Evolutionary conservation across 345 rosid species (phyloP).

Genomic region (Syzygium aqueum): DNA sequence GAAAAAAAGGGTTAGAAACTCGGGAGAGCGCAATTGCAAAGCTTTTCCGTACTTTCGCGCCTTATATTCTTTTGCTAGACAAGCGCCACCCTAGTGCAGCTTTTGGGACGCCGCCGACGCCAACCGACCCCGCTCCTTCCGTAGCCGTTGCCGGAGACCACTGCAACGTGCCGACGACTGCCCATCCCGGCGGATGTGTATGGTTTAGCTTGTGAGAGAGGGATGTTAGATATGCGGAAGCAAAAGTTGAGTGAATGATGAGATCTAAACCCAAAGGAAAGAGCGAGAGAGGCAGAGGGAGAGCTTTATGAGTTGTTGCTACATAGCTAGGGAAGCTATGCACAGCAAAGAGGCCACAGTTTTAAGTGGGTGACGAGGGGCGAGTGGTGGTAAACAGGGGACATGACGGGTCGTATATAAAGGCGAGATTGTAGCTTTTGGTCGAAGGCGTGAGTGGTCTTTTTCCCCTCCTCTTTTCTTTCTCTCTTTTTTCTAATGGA

Average conservation of each 20-base stretch:
- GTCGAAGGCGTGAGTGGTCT: conserved; percentile 11
- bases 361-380: neutral
- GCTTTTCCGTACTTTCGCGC: conserved; percentile 8
- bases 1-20: conserved; percentile 27
- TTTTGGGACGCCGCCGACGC: neutral
- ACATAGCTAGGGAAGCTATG: neutral
- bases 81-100: neutral
- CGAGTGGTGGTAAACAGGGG: conserved; percentile 7
- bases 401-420: conserved; percentile 49
- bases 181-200: neutral
- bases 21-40: conserved; percentile 79
- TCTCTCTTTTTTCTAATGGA: neutral
- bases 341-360: neutral
- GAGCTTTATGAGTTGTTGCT: neutral
- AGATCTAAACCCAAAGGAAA: neutral
- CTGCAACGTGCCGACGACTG: neutral
- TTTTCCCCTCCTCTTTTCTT: neutral
- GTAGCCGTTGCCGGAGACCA: neutral
- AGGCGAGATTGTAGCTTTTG: conserved; percentile 41
- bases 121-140: neutral
- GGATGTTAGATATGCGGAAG: neutral
- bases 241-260: neutral
- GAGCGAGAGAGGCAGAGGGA: neutral
- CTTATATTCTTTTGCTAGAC: conserved; percentile 1
- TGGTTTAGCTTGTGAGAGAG: neutral